Percentiles rank a stretch among this genome's conserved stretches.
Evolutionary conservation across 495 filamentous ascomycete species (phyloP).

Genomic region (Venustampulla echinocandica): DNA sequence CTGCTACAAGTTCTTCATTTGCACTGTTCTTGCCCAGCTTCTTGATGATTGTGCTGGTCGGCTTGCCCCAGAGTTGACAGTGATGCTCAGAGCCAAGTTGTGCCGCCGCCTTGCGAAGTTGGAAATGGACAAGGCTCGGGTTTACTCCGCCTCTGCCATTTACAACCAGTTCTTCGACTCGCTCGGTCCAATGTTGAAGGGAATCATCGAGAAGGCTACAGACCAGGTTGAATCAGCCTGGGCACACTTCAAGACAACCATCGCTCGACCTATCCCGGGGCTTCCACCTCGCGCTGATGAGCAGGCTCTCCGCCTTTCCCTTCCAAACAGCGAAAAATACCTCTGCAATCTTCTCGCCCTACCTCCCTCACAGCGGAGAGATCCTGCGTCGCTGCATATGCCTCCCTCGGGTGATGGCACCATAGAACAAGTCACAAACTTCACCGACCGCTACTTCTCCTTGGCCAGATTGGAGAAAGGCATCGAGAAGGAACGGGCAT

Average conservation of each 20-base stretch:
- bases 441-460: constrained; percentile 24
- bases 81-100: constrained; percentile 38
- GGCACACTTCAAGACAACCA: constrained; percentile 28
- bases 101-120: constrained; percentile 53
- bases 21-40: constrained; percentile 33
- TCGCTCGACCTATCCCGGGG: constrained; percentile 23
- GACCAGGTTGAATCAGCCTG: constrained; percentile 25
- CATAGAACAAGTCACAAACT: constrained; percentile 18
- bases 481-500: constrained; percentile 16
- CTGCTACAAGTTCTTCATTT: constrained; percentile 50
- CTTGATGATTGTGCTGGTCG: constrained; percentile 29
- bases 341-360: constrained; percentile 11
- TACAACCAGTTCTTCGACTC: constrained; percentile 20
- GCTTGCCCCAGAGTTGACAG: constrained; percentile 22
- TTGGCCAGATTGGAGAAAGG: constrained; percentile 25
- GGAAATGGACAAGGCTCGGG: constrained; percentile 31
- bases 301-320: constrained; percentile 27
- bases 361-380: background rate
- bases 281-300: constrained; percentile 32
- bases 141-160: background rate
- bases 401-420: constrained; percentile 9
- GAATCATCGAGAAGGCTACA: constrained; percentile 24
- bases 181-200: constrained; percentile 22
- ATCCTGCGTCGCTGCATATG: constrained; percentile 7
- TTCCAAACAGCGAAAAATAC: constrained; percentile 37